Percentiles rank a stretch among this genome's conserved stretches.
These are phyloP conservation scores for Juncus effusus DNA, from an alignment of 176 grass and related monocot genomes.

Conservation along the genomic window DNA sequence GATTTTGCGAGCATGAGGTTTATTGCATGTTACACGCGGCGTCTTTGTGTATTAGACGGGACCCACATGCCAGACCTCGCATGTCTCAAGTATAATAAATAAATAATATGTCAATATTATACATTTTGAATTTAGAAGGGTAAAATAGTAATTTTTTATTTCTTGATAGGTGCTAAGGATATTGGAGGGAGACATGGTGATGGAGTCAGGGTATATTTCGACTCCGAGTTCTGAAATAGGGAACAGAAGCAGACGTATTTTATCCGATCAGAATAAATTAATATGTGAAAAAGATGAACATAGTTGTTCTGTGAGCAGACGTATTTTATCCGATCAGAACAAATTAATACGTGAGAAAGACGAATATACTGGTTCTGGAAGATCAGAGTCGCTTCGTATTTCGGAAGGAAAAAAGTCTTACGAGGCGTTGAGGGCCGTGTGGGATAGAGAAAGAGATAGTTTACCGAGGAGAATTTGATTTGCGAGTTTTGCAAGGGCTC, in stretches of 20 bases:
- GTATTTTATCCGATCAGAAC: constrained; percentile 29
- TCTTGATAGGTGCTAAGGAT: constrained; percentile 78
- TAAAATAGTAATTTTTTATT: constrained; percentile 26
- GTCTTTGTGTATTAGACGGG: constrained; percentile 76
- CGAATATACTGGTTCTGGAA: constrained; percentile 33
- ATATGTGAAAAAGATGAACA: constrained; percentile 23
- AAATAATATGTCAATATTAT: not conserved
- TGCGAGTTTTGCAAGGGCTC: not conserved
- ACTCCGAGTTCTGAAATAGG: constrained; percentile 53
- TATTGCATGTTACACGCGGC: constrained; percentile 84
- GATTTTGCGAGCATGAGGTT: constrained; percentile 67
- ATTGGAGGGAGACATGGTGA: constrained; percentile 75
- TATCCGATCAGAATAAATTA: constrained; percentile 37
- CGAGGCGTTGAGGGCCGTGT: constrained; percentile 47
- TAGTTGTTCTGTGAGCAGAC: constrained; percentile 33
- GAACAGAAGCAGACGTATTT: constrained; percentile 57
- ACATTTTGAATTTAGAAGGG: not conserved
- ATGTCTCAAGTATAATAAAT: constrained; percentile 61
- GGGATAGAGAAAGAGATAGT: constrained; percentile 65
- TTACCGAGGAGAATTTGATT: constrained; percentile 47
- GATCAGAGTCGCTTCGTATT: constrained; percentile 35
- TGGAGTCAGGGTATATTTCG: constrained; percentile 53
- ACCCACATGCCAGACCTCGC: constrained; percentile 86
- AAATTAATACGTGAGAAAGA: not conserved
- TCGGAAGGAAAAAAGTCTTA: constrained; percentile 44